Conservation (phyloP, 2,329 filamentous ascomycete genomes). For the Cercospora janseana region DNA sequence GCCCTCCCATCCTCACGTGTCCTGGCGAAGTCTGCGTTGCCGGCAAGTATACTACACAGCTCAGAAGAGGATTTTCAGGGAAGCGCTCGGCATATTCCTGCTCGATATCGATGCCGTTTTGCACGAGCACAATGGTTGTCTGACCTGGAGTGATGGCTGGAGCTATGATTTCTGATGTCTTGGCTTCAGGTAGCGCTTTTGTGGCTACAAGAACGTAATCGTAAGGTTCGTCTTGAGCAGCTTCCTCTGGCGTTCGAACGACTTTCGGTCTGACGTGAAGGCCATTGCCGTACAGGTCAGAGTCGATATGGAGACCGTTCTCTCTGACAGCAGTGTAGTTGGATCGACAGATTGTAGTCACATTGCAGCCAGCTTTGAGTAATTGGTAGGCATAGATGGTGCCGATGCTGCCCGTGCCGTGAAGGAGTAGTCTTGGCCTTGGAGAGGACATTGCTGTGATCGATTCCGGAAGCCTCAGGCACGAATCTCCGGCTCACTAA, state of each 20-base stretch:
- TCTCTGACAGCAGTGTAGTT: conserved; percentile 45
- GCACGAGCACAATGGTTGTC: conserved; percentile 59
- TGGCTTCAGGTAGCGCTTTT: conserved; percentile 47
- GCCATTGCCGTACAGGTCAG: conserved; percentile 39
- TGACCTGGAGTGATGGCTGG: conserved; percentile 41
- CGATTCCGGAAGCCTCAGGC: background rate
- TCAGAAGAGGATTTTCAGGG: conserved; percentile 54
- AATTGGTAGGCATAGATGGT: conserved; percentile 46
- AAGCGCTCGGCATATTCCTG: conserved; percentile 53
- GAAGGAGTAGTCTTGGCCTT: conserved; percentile 40
- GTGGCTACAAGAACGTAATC: conserved; percentile 51
- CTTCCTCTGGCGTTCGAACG: conserved; percentile 40
- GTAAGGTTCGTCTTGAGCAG: conserved; percentile 37
- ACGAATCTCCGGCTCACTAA: background rate
- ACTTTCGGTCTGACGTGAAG: conserved; percentile 40
- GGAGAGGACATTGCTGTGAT: background rate
- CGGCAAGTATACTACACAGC: conserved; percentile 56
- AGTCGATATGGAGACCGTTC: conserved; percentile 45
- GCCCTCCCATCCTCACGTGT: conserved; percentile 47
- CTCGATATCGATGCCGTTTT: conserved; percentile 63
- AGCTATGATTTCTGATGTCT: conserved; percentile 39
- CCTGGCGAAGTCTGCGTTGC: conserved; percentile 52
- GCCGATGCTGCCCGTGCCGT: conserved; percentile 46
- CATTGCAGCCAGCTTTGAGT: conserved; percentile 38
- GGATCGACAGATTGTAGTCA: conserved; percentile 48